These are phyloP conservation scores for Clonostachys solani DNA, from an alignment of 2,329 filamentous ascomycete species.

Conservation along the genomic window DNA sequence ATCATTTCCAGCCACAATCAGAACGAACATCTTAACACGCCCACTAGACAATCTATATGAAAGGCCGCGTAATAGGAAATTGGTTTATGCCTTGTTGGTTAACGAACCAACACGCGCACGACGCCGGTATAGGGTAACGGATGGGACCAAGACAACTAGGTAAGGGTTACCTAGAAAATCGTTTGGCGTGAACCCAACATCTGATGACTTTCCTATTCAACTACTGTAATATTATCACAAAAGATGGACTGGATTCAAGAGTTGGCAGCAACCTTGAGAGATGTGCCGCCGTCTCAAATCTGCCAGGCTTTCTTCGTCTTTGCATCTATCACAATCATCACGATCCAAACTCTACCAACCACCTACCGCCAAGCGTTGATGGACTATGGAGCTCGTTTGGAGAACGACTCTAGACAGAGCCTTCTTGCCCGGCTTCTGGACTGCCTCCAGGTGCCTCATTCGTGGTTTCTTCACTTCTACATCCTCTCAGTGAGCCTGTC, in stretches of 20 bases:
- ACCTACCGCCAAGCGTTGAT: slow-evolving; percentile 38
- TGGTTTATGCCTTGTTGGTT: no score
- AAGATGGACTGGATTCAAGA: not conserved
- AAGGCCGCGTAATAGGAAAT: no score
- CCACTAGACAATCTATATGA: no score
- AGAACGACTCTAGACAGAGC: slow-evolving; percentile 5
- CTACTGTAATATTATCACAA: no score
- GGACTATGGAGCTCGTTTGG: slow-evolving; percentile 44
- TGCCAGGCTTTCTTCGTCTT: slow-evolving; percentile 45
- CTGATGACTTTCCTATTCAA: no score
- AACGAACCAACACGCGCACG: no score
- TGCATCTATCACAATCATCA: slow-evolving; percentile 30
- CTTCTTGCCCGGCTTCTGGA: slow-evolving; percentile 21
- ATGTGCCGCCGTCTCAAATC: slow-evolving; percentile 17
- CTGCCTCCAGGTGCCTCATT: slow-evolving; percentile 67
- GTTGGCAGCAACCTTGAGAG: not conserved
- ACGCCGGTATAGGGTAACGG: no score
- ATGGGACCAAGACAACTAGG: no score
- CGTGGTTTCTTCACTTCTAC: slow-evolving; percentile 90
- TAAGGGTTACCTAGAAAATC: no score
- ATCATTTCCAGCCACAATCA: no score
- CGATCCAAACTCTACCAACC: slow-evolving; percentile 36
- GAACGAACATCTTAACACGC: no score
- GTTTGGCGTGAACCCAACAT: no score
- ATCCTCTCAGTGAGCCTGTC: slow-evolving; percentile 65